phyloP scores from a whole-genome alignment of 163 green algal genomes.

The Scenedesmus sp. region DNA sequence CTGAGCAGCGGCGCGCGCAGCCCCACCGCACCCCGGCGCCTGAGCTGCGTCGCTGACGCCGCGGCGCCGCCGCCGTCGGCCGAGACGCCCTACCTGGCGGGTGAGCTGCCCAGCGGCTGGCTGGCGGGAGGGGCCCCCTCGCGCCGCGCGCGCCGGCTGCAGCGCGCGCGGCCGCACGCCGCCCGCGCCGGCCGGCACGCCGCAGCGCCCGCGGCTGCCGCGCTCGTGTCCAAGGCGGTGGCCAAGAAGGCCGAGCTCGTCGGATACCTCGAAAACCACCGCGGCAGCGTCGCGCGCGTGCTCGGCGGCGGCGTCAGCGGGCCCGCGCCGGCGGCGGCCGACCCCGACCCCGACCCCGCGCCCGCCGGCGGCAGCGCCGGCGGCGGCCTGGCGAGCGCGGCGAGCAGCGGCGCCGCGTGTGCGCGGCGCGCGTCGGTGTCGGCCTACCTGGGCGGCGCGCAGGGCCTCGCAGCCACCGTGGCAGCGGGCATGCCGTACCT shows the following conservation, averaged over 20 bases:
- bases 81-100: conserved; percentile 12
- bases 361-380: neutral
- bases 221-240: conserved; percentile 4
- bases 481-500: neutral
- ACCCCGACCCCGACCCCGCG: neutral
- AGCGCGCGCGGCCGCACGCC: neutral
- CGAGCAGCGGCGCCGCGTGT: neutral
- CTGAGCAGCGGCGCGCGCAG: neutral
- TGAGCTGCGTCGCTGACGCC: conserved; percentile 11
- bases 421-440: conserved; percentile 5
- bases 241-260: conserved; percentile 19
- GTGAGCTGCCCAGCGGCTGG: neutral
- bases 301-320: neutral
- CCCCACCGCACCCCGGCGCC: neutral
- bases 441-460: conserved; percentile 1
- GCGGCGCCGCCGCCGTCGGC: neutral
- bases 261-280: conserved; percentile 12
- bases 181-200: neutral
- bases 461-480: conserved; percentile 23
- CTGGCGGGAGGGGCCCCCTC: neutral
- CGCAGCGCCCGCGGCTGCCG: neutral
- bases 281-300: neutral
- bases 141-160: neutral
- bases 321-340: too few species aligned
- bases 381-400: neutral